Evolutionary conservation across 2,329 filamentous ascomycete species (phyloP).

Genomic region (Claviceps pusilla): DNA sequence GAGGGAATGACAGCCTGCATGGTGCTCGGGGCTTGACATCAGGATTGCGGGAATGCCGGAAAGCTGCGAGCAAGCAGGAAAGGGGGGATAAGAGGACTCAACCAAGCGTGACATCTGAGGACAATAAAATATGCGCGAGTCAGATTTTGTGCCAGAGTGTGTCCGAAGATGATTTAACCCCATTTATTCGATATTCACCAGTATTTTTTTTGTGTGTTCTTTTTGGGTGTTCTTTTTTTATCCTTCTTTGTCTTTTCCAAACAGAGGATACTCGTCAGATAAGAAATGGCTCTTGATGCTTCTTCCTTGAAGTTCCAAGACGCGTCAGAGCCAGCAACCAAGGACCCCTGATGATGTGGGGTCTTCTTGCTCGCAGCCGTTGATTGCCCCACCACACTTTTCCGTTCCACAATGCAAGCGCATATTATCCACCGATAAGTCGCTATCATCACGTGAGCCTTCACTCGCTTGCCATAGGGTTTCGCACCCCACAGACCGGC

Average conservation of each 20-base stretch:
- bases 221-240: neutral
- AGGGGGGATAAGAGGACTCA: neutral
- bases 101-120: neutral
- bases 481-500: conserved; percentile 25
- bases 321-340: neutral
- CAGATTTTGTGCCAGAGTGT: neutral
- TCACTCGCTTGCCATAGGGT: conserved; percentile 23
- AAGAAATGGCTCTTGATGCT: neutral
- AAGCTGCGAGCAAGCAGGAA: neutral
- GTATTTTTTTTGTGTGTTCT: neutral
- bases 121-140: neutral
- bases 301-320: neutral
- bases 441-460: conserved; percentile 19
- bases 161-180: neutral
- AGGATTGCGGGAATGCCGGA: neutral
- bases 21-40: neutral
- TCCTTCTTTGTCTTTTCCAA: neutral
- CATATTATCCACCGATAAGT: conserved; percentile 9
- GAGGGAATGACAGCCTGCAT: neutral
- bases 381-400: neutral
- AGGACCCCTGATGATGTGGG: neutral
- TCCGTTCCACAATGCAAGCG: no score
- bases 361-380: neutral
- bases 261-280: neutral
- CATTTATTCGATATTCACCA: neutral